These are phyloP conservation scores for Cinchona pubescens DNA, from an alignment of 257 asterid species.

Conservation along the genomic window DNA sequence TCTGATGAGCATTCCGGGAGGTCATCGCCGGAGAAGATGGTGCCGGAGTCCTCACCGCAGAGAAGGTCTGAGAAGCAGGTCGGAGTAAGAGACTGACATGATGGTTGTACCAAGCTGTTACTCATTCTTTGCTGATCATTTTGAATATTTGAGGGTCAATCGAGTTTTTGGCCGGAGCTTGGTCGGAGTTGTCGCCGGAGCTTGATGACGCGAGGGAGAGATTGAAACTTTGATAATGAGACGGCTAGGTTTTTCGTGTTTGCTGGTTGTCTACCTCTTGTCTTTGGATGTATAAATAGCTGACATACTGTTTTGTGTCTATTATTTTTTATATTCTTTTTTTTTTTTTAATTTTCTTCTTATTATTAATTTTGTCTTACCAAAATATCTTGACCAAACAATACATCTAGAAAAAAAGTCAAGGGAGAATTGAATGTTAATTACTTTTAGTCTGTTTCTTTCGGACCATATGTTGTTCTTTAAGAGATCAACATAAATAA, in stretches of 20 bases:
- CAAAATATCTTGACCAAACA: constrained; percentile 5
- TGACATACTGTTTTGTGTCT: constrained; percentile 27
- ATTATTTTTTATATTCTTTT: constrained; percentile 10
- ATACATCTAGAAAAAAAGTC: constrained; percentile 4
- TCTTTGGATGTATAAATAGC: constrained; percentile 59
- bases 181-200: constrained; percentile 59
- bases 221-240: neutral
- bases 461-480: too few species aligned
- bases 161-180: constrained; percentile 41
- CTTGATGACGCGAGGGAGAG: constrained; percentile 27
- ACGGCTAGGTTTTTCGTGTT: constrained; percentile 46
- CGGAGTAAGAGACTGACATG: constrained; percentile 81
- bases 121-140: constrained; percentile 46
- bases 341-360: neutral
- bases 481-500: too few species aligned
- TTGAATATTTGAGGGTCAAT: neutral
- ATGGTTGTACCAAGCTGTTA: constrained; percentile 21
- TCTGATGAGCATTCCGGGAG: constrained; percentile 76
- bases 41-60: constrained; percentile 83
- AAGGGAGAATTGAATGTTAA: neutral
- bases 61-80: constrained; percentile 88
- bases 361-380: neutral
- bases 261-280: constrained; percentile 37
- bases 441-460: neutral
- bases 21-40: constrained; percentile 53